Evolutionary conservation across 768 basidiomycete genomes (phyloP).

Genomic region (Gymnopilus junonius): DNA sequence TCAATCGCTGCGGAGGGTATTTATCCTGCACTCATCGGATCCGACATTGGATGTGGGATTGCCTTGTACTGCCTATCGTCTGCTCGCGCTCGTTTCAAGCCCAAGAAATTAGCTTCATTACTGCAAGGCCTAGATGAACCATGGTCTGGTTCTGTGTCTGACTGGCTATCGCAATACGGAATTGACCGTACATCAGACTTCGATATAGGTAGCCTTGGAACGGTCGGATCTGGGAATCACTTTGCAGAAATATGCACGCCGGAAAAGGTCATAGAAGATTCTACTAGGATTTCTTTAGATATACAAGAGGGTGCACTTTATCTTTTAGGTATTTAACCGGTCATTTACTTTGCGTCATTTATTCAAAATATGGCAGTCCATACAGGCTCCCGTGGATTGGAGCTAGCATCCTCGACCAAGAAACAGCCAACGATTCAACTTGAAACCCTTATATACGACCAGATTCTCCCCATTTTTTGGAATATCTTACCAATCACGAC

Average conservation of each 20-base stretch:
- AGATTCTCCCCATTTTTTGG: constrained; percentile 29
- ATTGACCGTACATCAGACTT: constrained; percentile 33
- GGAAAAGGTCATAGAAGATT: constrained; percentile 34
- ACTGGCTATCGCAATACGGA: constrained; percentile 38
- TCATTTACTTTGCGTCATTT: background rate
- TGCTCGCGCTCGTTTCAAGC: constrained; percentile 26
- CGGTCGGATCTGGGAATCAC: constrained; percentile 42
- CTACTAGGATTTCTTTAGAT: constrained; percentile 23
- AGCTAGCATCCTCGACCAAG: constrained; percentile 31
- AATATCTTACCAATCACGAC: constrained; percentile 39
- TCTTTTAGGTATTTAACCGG: constrained; percentile 28
- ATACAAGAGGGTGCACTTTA: constrained; percentile 32
- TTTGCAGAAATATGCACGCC: constrained; percentile 41
- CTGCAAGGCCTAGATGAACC: constrained; percentile 40
- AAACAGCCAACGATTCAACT: constrained; percentile 34
- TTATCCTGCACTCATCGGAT: constrained; percentile 43
- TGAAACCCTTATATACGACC: constrained; percentile 39
- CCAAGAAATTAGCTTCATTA: constrained; percentile 33
- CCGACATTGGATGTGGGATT: constrained; percentile 44
- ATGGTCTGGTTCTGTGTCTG: constrained; percentile 36
- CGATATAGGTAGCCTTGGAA: constrained; percentile 35
- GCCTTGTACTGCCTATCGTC: constrained; percentile 36
- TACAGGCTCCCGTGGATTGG: constrained; percentile 43
- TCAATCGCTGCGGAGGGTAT: constrained; percentile 39
- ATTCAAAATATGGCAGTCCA: constrained; percentile 30